phyloP scores from a whole-genome alignment of 805 yeast species.

The Cyberlindnera mrakii region DNA sequence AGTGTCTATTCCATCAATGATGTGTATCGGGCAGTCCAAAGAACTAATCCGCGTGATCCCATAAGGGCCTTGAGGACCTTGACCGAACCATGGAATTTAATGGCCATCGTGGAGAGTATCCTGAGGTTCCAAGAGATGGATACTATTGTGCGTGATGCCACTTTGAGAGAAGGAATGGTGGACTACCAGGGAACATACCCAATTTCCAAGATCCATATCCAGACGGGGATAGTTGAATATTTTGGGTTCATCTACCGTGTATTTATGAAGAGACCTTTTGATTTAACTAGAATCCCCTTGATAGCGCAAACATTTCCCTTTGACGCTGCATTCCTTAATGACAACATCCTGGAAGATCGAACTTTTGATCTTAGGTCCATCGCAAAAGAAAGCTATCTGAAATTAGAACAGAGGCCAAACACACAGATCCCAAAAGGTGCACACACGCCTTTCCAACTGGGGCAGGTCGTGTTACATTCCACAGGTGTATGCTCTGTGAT shows the following conservation, averaged over 20 bases:
- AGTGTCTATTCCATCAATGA: slow-evolving; percentile 5
- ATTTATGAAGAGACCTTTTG: not conserved
- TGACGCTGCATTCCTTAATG: slow-evolving; percentile 9
- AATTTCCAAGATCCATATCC: slow-evolving; percentile 9
- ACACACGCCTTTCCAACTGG: not conserved
- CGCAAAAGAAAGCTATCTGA: slow-evolving; percentile 2
- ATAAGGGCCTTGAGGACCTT: slow-evolving; percentile 1
- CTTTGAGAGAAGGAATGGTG: slow-evolving; percentile 1
- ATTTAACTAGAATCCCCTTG: not conserved
- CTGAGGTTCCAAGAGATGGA: slow-evolving; percentile 3
- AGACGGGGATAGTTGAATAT: slow-evolving; percentile 5
- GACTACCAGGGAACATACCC: slow-evolving; percentile 8
- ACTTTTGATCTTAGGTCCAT: slow-evolving; percentile 3
- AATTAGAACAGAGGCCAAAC: not conserved
- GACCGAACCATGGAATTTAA: slow-evolving; percentile 4
- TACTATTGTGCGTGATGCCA: slow-evolving; percentile 5
- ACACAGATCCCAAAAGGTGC: not conserved
- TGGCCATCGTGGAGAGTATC: slow-evolving; percentile 1
- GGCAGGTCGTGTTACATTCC: slow-evolving; percentile 9
- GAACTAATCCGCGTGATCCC: not conserved
- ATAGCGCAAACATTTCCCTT: slow-evolving; percentile 7
- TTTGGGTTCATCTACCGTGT: not conserved
- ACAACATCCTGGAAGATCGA: not conserved
- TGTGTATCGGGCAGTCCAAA: not conserved
- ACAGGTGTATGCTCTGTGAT: slow-evolving; percentile 6